These are phyloP conservation scores for Suillus hirtellus DNA, from an alignment of 768 basidiomycete genomes.

Conservation along the genomic window DNA sequence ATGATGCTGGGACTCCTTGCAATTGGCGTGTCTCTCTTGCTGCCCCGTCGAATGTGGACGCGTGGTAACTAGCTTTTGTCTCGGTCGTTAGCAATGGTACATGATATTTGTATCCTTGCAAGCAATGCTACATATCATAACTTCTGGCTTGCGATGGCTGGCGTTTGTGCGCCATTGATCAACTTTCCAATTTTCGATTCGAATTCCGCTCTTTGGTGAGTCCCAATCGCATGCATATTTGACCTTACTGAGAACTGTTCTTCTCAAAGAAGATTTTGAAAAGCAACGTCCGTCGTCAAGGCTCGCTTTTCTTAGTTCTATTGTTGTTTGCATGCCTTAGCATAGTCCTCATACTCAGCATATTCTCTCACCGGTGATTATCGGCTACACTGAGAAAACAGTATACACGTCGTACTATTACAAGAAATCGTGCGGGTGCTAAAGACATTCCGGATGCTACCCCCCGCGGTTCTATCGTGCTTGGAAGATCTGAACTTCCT, in stretches of 20 bases:
- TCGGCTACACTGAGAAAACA: not conserved
- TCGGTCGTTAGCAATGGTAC: not conserved
- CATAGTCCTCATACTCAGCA: not conserved
- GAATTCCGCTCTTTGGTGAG: not conserved
- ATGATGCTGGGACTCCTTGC: conserved; percentile 5
- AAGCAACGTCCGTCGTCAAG: not conserved
- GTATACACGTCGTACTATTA: not conserved
- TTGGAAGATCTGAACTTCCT: not conserved
- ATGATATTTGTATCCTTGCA: not conserved
- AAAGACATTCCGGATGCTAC: not conserved
- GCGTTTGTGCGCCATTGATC: not conserved
- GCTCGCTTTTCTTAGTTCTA: not conserved
- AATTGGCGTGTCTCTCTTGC: not conserved
- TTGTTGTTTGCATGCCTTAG: not conserved
- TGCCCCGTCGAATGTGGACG: conserved; percentile 12
- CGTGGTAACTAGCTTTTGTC: not conserved
- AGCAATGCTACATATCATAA: not conserved
- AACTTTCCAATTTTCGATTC: not conserved
- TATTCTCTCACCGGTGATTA: not conserved
- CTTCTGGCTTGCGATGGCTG: not conserved
- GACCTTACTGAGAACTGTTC: not conserved
- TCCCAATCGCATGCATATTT: not conserved
- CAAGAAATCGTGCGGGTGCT: not conserved
- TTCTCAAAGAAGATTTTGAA: not conserved
- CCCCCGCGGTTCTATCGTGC: not conserved